These are phyloP conservation scores for Ascochyta pisi DNA, from an alignment of 2,329 filamentous ascomycete species.

Conservation along the genomic window DNA sequence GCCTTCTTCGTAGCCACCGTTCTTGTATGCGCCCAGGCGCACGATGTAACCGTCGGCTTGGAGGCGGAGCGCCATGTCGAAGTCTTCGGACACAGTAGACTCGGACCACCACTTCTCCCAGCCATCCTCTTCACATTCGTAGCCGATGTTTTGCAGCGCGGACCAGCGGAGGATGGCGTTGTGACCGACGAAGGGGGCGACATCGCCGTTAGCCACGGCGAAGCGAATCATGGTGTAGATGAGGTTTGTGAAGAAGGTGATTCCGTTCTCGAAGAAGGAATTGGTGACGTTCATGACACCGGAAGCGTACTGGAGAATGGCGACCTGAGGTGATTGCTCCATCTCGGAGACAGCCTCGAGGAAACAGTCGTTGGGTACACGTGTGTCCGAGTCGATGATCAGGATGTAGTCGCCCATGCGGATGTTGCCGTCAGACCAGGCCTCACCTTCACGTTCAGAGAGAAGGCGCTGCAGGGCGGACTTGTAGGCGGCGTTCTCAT, in stretches of 20 bases:
- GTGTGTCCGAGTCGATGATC: conserved; percentile 57
- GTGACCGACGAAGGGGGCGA: conserved; percentile 78
- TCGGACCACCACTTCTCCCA: conserved; percentile 77
- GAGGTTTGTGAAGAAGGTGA: conserved; percentile 80
- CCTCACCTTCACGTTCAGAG: conserved; percentile 70
- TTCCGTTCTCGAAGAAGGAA: conserved; percentile 76
- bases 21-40: conserved; percentile 72
- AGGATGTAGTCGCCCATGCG: conserved; percentile 84
- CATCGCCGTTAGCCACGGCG: conserved; percentile 73
- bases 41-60: conserved; percentile 73
- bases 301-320: conserved; percentile 77
- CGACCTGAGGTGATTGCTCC: conserved; percentile 79
- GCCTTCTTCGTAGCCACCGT: conserved; percentile 74
- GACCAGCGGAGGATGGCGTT: conserved; percentile 77
- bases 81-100: conserved; percentile 77
- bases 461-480: conserved; percentile 66
- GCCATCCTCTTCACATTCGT: conserved; percentile 53
- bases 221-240: conserved; percentile 77
- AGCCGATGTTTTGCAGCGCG: conserved; percentile 64
- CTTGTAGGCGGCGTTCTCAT: conserved; percentile 45
- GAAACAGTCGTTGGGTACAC: conserved; percentile 72
- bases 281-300: conserved; percentile 74
- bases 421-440: conserved; percentile 81
- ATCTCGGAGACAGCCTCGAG: conserved; percentile 82
- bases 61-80: conserved; percentile 75